Conservation (phyloP, 371 early-diverging fungal species). For the Coelomomyces lativittatus region DNA sequence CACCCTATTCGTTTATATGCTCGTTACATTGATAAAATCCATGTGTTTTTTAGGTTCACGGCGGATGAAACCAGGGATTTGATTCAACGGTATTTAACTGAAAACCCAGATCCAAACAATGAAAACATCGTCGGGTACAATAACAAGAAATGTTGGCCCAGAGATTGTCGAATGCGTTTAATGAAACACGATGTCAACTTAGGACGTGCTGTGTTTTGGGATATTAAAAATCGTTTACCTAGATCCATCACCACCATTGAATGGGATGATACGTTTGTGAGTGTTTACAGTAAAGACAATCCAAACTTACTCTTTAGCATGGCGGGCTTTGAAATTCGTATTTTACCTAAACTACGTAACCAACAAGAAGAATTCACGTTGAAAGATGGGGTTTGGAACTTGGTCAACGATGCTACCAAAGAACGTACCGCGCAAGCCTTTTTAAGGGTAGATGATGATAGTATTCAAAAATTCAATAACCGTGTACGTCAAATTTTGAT, state of each 20-base stretch:
- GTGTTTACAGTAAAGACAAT: constrained; percentile 88
- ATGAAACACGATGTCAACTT: constrained; percentile 95
- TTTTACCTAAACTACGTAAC: constrained; percentile 71
- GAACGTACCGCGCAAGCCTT: constrained; percentile 93
- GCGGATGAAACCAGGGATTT: constrained; percentile 84
- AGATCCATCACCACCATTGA: constrained; percentile 89
- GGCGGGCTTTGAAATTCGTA: constrained; percentile 76
- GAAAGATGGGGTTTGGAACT: constrained; percentile 89
- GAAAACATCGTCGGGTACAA: constrained; percentile 96
- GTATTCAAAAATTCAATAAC: constrained; percentile 79
- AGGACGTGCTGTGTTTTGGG: constrained; percentile 93
- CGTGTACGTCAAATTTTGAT: constrained; percentile 91
- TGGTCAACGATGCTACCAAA: constrained; percentile 87
- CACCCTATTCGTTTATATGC: constrained; percentile 94
- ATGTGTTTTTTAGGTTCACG: constrained; percentile 83
- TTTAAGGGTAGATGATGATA: constrained; percentile 81
- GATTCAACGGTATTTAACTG: constrained; percentile 87
- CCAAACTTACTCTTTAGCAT: constrained; percentile 83
- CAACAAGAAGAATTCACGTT: constrained; percentile 70
- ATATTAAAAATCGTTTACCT: constrained; percentile 90
- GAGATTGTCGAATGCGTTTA: constrained; percentile 94
- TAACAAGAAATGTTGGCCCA: constrained; percentile 91
- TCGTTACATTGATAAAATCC: constrained; percentile 78
- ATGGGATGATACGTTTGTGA: constrained; percentile 90
- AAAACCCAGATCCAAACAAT: constrained; percentile 96